These are phyloP conservation scores for Colletotrichum sp. DNA, from an alignment of 2,329 filamentous ascomycete genomes.

Conservation along the genomic window DNA sequence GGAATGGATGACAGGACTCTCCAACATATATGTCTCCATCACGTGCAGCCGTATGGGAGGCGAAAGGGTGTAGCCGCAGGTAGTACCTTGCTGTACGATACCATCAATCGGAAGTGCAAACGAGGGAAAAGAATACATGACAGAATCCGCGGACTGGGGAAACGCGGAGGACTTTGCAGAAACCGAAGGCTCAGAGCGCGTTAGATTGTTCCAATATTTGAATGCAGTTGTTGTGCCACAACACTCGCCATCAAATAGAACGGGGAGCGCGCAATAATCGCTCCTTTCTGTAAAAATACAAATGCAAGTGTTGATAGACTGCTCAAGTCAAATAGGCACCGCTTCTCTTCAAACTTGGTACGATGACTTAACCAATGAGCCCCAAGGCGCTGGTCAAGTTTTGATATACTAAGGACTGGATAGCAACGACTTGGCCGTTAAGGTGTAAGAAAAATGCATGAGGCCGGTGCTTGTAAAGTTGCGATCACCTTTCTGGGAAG, in stretches of 20 bases:
- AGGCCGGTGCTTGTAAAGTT: not conserved
- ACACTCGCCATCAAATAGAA: not conserved
- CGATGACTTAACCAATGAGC: not conserved
- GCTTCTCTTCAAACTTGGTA: not conserved
- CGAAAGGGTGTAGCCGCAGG: not conserved
- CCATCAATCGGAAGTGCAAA: not conserved
- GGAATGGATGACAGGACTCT: not conserved
- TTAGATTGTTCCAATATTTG: not conserved
- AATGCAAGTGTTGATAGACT: not conserved
- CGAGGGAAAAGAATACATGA: not conserved
- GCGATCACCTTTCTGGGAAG: not conserved
- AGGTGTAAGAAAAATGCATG: not conserved
- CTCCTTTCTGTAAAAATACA: not conserved
- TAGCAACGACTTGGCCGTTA: not conserved
- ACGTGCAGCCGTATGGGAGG: not conserved
- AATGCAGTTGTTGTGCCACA: not conserved
- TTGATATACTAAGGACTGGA: not conserved
- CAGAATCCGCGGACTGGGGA: not conserved
- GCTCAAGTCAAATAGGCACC: not conserved
- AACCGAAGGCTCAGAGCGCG: not conserved
- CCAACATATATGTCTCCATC: not conserved
- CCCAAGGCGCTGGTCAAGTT: not conserved
- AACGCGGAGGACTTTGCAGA: not conserved
- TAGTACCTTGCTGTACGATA: not conserved
- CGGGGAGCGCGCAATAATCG: not conserved